phyloP scores from a whole-genome alignment of 441 rosid species.

The Macaranga tanarius region DNA sequence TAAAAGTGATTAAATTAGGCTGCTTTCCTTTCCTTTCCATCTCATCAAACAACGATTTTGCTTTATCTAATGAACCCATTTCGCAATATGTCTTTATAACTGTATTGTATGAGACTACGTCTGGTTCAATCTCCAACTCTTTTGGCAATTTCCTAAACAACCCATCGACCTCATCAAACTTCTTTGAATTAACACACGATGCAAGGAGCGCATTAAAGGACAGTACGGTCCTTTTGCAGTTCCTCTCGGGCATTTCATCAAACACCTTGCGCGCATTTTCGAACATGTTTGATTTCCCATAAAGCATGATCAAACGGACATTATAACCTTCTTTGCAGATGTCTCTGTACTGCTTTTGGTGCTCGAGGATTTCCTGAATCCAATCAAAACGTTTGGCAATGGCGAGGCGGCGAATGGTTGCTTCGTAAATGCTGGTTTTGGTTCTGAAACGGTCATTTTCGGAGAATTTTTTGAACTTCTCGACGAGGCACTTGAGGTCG shows the following conservation, averaged over 20 bases:
- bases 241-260: constrained; percentile 62
- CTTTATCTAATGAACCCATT: constrained; percentile 48
- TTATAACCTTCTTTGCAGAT: constrained; percentile 24
- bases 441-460: constrained; percentile 40
- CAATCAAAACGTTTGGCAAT: constrained; percentile 33
- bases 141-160: constrained; percentile 49
- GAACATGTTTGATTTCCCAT: constrained; percentile 57
- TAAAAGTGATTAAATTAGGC: constrained; percentile 51
- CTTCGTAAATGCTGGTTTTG: constrained; percentile 34
- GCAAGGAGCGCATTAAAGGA: constrained; percentile 67
- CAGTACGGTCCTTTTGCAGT: constrained; percentile 48
- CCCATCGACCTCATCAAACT: constrained; percentile 42
- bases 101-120: constrained; percentile 53
- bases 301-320: constrained; percentile 37
- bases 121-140: constrained; percentile 45
- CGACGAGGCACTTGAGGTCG: neutral
- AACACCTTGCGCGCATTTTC: constrained; percentile 45
- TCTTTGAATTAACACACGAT: constrained; percentile 52
- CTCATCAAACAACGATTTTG: constrained; percentile 39
- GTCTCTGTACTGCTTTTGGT: constrained; percentile 50
- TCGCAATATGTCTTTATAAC: constrained; percentile 58
- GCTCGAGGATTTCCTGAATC: constrained; percentile 54
- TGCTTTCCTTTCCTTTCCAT: constrained; percentile 48
- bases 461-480: constrained; percentile 50
- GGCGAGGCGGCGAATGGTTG: constrained; percentile 52